Base-by-base conservation (phyloP, 495 filamentous ascomycete species). In the Penicillium malachiteum region DNA sequence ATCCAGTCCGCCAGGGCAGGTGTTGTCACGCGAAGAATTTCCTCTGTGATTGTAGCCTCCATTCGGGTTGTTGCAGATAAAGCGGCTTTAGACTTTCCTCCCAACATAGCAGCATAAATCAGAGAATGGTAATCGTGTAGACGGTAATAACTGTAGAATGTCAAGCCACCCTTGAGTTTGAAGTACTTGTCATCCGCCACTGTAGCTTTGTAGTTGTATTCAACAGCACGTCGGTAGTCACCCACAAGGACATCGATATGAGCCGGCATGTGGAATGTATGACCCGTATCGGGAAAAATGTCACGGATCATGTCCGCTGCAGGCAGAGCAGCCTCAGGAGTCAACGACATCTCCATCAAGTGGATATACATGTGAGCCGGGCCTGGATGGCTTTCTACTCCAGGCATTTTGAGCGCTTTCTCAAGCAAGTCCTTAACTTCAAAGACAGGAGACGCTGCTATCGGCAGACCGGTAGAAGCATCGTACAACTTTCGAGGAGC, bases 1-100 rank as follows among this genome's bases (percentile, higher is more conserved):
- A 90, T 66, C 85, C 86, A 90, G 58, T 89, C 83, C 0, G 86
- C 86, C 81, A 90, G 84, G 0, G 85, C 85, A 5, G 87, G 86
- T 0, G 82, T 84, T 56, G 81, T 62, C 14, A 86, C 69, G 1
- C 81, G 79, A 0, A 89, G 73, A 14, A 90, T 57, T 0, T 76
- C 70, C 32, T 87, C 84, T 0, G 86, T 76, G 16, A 90, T 70
- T 1, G 80, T 74, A 1, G 54, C 54, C 55, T 85, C 86, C 17
- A 88, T 69, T 16, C 69, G 60, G 0, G 60, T 44, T 0, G 78
- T 76, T 0, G 83, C 84, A 10, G 86, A 77, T 7, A 90, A 61
- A 0, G 85, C 80, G 14, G 82, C 71, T n/a, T 70, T 56, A 2
- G 71, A 84, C 62, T 83, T 80, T 0, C 81, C 87, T 0, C 83